Evolutionary conservation across 2,329 filamentous ascomycete species (phyloP).

Genomic region (Pestalotiopsis sp.): DNA sequence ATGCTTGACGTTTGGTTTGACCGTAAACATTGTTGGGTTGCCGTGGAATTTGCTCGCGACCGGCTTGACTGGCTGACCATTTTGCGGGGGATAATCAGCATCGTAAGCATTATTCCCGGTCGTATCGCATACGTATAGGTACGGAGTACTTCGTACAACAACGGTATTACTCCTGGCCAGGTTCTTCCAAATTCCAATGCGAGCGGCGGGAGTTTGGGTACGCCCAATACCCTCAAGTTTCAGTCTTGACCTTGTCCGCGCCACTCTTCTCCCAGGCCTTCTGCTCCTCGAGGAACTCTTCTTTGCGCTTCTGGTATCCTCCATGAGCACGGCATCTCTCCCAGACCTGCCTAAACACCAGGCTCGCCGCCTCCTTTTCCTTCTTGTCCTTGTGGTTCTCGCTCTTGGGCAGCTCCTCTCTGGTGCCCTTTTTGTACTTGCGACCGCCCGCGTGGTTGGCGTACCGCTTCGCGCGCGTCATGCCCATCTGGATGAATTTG

Average conservation of each 20-base stretch:
- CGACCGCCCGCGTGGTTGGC: slow-evolving; percentile 57
- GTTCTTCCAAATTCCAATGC: not conserved
- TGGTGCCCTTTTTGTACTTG: slow-evolving; percentile 52
- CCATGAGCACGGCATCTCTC: slow-evolving; percentile 45
- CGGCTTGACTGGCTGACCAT: too few relatives aligned
- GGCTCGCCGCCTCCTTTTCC: slow-evolving; percentile 53
- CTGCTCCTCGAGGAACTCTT: slow-evolving; percentile 48
- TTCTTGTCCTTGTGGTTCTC: slow-evolving; percentile 44
- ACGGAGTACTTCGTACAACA: too few relatives aligned
- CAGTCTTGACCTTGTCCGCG: not conserved
- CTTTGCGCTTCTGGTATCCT: slow-evolving; percentile 46
- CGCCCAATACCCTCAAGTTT: not conserved
- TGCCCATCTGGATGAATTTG: slow-evolving; percentile 69
- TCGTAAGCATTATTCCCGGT: too few relatives aligned
- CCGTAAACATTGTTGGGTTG: not conserved
- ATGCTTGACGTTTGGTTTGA: not conserved
- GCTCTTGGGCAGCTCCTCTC: slow-evolving; percentile 45
- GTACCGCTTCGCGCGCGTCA: slow-evolving; percentile 63
- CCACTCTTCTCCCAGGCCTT: slow-evolving; percentile 14
- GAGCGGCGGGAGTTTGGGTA: not conserved
- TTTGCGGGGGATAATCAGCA: too few relatives aligned
- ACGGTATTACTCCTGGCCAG: not conserved
- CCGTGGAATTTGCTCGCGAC: too few relatives aligned
- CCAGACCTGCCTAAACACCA: slow-evolving; percentile 52
- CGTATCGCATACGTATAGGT: too few relatives aligned